Evolutionary conservation across 2,329 filamentous ascomycete genomes (phyloP).

Genomic region (Emergomyces orientalis): DNA sequence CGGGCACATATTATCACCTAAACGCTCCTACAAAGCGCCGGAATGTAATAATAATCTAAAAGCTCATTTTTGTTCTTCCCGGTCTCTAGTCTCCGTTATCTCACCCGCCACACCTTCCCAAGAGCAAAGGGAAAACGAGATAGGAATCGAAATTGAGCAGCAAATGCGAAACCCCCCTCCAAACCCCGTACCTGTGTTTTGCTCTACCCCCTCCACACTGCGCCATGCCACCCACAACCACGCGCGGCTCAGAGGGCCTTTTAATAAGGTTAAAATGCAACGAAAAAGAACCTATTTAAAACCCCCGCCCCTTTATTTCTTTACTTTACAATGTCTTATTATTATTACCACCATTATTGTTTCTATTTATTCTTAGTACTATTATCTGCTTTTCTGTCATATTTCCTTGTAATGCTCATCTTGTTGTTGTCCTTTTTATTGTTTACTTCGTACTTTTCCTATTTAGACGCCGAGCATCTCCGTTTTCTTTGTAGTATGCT

Average conservation of each 20-base stretch:
- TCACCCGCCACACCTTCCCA: neutral
- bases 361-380: too few species aligned
- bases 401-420: neutral
- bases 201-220: neutral
- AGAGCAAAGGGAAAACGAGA: neutral
- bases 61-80: neutral
- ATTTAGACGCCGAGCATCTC: neutral
- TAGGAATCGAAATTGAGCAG: neutral
- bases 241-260: too few species aligned
- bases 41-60: neutral
- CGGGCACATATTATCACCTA: neutral
- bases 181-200: neutral
- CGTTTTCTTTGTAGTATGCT: neutral
- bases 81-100: neutral
- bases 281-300: too few species aligned
- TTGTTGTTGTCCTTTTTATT: neutral
- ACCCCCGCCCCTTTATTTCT: conserved; percentile 21
- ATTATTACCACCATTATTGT: neutral
- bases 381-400: conserved; percentile 17
- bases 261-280: too few species aligned
- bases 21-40: neutral
- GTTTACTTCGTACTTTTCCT: neutral
- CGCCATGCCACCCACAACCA: too few species aligned
- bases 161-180: neutral
- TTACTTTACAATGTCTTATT: neutral